phyloP scores from a whole-genome alignment of 306 rosid genomes.

The Ormosia emarginata region DNA sequence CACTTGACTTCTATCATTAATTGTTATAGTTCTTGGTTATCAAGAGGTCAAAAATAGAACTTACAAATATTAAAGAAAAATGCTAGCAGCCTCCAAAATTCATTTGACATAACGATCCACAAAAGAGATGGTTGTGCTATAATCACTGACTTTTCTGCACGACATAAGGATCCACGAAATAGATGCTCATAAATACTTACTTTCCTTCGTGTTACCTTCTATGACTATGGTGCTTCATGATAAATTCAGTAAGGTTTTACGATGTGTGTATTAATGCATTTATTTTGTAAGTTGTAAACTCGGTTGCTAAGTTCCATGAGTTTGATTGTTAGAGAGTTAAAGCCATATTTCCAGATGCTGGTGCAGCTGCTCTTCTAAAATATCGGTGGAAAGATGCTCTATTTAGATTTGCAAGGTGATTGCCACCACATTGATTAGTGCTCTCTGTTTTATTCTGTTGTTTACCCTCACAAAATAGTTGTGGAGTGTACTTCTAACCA shows the following conservation, averaged over 20 bases:
- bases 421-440: constrained; percentile 3
- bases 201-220: neutral
- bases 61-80: neutral
- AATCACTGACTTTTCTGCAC: neutral
- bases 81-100: constrained; percentile 1
- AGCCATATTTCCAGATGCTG: constrained; percentile 97
- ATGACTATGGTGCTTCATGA: constrained; percentile 10
- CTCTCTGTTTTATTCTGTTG: neutral
- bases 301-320: constrained; percentile 25
- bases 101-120: neutral
- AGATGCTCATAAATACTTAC: constrained; percentile 6
- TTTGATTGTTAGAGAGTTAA: constrained; percentile 70
- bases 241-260: neutral
- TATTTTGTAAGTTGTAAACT: neutral
- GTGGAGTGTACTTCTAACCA: neutral
- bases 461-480: neutral
- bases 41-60: neutral
- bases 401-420: constrained; percentile 84
- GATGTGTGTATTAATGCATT: neutral
- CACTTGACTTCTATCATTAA: neutral
- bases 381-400: constrained; percentile 77
- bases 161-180: neutral
- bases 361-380: constrained; percentile 93
- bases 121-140: constrained; percentile 3
- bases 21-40: neutral